Evolutionary conservation across 164 flowering plant species (phyloP), one percentile per base, ranked within the genome.

Genomic region (Chimonanthus salicifolius): DNA sequence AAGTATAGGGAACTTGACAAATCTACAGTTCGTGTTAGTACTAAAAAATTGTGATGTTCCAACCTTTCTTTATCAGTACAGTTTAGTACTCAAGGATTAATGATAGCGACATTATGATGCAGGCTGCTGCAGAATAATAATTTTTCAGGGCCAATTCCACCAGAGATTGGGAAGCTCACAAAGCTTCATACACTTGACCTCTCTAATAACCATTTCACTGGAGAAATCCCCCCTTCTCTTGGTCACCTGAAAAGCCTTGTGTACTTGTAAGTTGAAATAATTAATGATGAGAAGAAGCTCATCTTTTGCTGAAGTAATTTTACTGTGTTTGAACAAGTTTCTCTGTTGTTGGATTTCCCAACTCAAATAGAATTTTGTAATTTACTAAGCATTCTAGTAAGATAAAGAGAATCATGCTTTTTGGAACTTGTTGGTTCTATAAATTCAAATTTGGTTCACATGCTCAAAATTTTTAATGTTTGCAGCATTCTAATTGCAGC

Each of bases 1-100:
- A 64, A 91, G 94, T 73, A 86, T 96, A 16, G 92, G 92, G 43
- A 94, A 94, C 84, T 84, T 96, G 82, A 96, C 98, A 71, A 88
- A 92, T 82, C 92, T 96, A n/a, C 91, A 89, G 80, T 78, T 33
- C 66, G 74, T 96, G 99, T 96, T 78, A 94, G 97, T 79, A 74
- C 47, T 0, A 6, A 46, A 43, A 65, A 58, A 8, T 45, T 15
- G 20, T 16, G 21, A 62, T 62, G n/a, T 16, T 33, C 6, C 33
- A 33, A 33, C 33, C 33, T 33, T 33, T 33, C 33, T 33, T 33
- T 33, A 33, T 33, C 33, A 33, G 33, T 33, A 33, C 33, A 33
- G 33, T 33, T 33, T 33, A 33, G 33, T 33, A 33, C 33, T 33
- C 2, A 1, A 33, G 33, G 18, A 3, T 63, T 63, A 63, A 63